Percentiles rank a stretch among this genome's conserved stretches.
These are phyloP conservation scores for Gautieria morchelliformis DNA, from an alignment of 768 basidiomycete species.

Conservation along the genomic window DNA sequence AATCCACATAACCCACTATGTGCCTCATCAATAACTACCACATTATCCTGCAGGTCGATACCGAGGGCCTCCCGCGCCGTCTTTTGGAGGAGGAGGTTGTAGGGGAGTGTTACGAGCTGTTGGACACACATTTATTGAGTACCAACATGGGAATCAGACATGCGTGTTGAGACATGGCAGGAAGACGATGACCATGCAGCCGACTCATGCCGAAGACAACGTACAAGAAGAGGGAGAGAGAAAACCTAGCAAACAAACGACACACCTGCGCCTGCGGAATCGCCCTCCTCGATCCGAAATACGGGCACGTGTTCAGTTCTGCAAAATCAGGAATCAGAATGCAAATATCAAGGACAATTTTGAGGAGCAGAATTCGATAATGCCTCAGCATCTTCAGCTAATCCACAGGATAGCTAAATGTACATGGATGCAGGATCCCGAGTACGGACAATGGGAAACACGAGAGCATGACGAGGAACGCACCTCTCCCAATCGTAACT, in stretches of 20 bases:
- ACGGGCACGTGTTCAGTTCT: conserved; percentile 60
- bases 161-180: too few relatives aligned
- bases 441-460: too few relatives aligned
- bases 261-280: conserved; percentile 85
- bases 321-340: neutral
- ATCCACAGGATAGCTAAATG: too few relatives aligned
- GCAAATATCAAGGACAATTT: too few relatives aligned
- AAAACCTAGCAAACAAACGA: neutral
- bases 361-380: too few relatives aligned
- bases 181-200: neutral
- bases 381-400: too few relatives aligned
- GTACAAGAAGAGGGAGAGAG: neutral
- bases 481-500: conserved; percentile 55
- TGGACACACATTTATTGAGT: neutral
- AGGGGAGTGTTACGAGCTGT: conserved; percentile 86
- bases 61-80: conserved; percentile 79
- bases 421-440: neutral
- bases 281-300: conserved; percentile 83
- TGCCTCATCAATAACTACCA: conserved; percentile 92
- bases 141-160: too few relatives aligned
- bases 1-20: conserved; percentile 57
- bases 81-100: conserved; percentile 81
- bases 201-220: neutral
- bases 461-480: conserved; percentile 14
- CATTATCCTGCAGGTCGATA: conserved; percentile 74